Base-by-base conservation (phyloP, 805 yeast genomes). In the Debaryomyces castellii region DNA sequence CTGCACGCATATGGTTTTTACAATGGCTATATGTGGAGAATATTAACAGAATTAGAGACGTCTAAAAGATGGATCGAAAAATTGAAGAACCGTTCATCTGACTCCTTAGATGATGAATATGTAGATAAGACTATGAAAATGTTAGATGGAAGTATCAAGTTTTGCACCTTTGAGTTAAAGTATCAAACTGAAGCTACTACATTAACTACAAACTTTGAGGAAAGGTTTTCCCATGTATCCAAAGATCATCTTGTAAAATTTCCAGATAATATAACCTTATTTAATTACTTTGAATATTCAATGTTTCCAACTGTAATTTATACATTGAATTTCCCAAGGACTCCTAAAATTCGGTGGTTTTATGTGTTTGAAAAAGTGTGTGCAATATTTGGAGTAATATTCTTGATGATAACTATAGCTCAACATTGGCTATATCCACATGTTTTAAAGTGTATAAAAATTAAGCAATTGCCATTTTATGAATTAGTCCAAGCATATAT, bases 1-100 rank as follows among this genome's bases (percentile, higher is more conserved):
- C 85, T 86, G 82, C 98, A 94, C 63, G 90, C 98, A 1, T 94
- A 84, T 62, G 89, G 89, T 1, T 90, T 87, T 58, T 94, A 83
- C 69, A 91, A 91, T 59, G 99, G 98, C 0, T 89, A 92, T 61
- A 68, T 94, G 48, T 88, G 95, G 90, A 67, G 63, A 27, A 79
- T 85, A 37, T 56, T 62, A 18, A 64, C 69, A 12, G 92, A 87
- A 57, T 66, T 85, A 37, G 54, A 71, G 2, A 76, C 71, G 47
- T 78, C 88, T 0, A 67, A 67, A 45, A 56, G 49, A 2, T 74
- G 74, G 40, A 53, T 81, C 36, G 68, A 72, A 16, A 72, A 73
- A 41, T 63, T 72, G 34, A 67, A 69, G 5, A 47, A 47, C 4
- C 57, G 57, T 58, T 62, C 20, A 51, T 59, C 51, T 41, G 45